Conservation (phyloP, 2,329 filamentous ascomycete genomes). For the Blastomyces emzantsi region DNA sequence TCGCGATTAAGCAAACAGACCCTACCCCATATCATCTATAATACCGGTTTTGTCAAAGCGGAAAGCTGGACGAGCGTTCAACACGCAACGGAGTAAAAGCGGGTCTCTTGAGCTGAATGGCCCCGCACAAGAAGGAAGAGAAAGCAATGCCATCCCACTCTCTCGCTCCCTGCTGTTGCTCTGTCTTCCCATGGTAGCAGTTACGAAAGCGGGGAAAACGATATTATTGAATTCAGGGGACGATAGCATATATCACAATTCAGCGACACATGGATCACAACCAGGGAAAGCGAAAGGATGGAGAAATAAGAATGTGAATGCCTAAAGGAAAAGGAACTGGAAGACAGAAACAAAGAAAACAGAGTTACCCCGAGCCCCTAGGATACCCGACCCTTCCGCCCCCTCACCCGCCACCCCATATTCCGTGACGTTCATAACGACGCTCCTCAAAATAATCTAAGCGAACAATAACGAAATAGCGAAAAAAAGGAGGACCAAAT, state of each 20-base stretch:
- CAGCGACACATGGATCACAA: neutral
- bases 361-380: neutral
- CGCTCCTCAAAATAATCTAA: neutral
- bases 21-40: neutral
- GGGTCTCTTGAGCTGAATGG: neutral
- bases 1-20: neutral
- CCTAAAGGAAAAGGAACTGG: neutral
- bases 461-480: neutral
- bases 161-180: neutral
- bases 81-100: neutral
- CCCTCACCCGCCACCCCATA: neutral
- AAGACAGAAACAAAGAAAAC: neutral
- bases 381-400: neutral
- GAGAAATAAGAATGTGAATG: neutral
- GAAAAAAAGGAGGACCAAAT: neutral
- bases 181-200: neutral
- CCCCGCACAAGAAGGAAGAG: neutral
- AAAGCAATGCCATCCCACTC: neutral
- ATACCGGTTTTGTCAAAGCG: neutral
- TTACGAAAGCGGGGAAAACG: neutral
- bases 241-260: neutral
- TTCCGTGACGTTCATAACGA: neutral
- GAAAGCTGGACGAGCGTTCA: neutral
- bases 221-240: conserved; percentile 2
- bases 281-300: neutral